A percentile compares a stretch with the other conserved stretches of the same genome.
phyloP scores from a whole-genome alignment of 2,329 filamentous ascomycete species.

The Calcarisporium arbuscula region DNA sequence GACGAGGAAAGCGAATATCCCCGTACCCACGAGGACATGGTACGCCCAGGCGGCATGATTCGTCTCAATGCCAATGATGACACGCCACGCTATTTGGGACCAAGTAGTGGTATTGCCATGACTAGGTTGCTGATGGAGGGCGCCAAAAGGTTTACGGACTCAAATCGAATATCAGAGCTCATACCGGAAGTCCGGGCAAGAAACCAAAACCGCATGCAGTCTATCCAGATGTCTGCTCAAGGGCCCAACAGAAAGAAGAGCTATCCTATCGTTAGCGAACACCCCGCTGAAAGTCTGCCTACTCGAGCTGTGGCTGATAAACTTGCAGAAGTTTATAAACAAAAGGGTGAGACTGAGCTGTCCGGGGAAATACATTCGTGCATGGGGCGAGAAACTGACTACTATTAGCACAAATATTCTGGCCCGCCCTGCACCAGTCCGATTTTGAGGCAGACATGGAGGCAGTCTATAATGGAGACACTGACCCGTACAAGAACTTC shows the following conservation, averaged over 20 bases:
- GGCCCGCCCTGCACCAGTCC: conserved; percentile 80
- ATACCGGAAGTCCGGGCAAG: conserved; percentile 66
- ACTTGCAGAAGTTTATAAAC: conserved; percentile 77
- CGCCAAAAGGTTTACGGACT: conserved; percentile 87
- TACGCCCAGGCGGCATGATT: conserved; percentile 80
- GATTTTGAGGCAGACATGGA: conserved; percentile 71
- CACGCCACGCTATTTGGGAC: conserved; percentile 78
- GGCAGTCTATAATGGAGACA: conserved; percentile 70
- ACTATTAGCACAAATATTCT: conserved; percentile 71
- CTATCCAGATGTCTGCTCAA: conserved; percentile 42
- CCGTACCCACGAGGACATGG: conserved; percentile 73
- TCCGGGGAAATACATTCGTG: background rate
- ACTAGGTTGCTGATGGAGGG: conserved; percentile 93
- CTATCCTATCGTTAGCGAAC: conserved; percentile 83
- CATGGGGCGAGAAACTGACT: conserved; percentile 10
- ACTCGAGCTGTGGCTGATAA: conserved; percentile 67
- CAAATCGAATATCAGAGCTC: conserved; percentile 85
- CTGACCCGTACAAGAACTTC: conserved; percentile 80
- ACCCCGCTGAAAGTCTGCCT: conserved; percentile 71
- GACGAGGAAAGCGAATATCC: conserved; percentile 67
- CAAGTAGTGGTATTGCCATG: conserved; percentile 93
- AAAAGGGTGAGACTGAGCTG: conserved; percentile 58
- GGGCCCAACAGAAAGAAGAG: conserved; percentile 67
- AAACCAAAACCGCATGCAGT: conserved; percentile 53
- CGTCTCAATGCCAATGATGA: conserved; percentile 81